These are phyloP conservation scores for Arctium minus DNA, from an alignment of 129 eudicot genomes.

Conservation along the genomic window DNA sequence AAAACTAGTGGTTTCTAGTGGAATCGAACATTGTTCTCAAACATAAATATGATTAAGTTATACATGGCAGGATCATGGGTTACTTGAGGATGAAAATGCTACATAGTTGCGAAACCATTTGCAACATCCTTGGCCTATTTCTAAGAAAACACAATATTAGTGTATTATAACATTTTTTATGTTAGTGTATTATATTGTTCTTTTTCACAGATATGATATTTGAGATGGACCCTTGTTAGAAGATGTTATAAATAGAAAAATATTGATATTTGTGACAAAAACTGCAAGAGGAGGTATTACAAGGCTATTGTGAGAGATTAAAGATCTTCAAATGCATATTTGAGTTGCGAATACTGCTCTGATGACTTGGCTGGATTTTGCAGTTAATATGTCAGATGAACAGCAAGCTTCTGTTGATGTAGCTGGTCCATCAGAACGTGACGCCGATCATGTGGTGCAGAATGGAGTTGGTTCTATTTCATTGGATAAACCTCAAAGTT, in stretches of 20 bases:
- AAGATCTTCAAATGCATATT: slow-evolving; percentile 9
- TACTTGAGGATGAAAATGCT: background rate
- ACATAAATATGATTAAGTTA: background rate
- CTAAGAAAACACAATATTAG: background rate
- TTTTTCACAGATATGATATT: background rate
- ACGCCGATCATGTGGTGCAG: slow-evolving; percentile 16
- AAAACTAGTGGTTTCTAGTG: background rate
- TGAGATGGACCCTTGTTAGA: background rate
- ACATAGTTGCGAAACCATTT: background rate
- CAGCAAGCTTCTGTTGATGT: slow-evolving; percentile 26
- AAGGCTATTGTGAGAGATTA: slow-evolving; percentile 1
- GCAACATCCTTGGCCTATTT: background rate
- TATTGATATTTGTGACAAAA: background rate
- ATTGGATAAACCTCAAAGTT: slow-evolving; percentile 32
- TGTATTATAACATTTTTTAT: background rate
- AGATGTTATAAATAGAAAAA: background rate
- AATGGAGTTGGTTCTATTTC: slow-evolving; percentile 31
- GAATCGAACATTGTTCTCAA: background rate
- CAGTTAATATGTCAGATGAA: slow-evolving; percentile 30
- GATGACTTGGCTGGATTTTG: slow-evolving; percentile 22
- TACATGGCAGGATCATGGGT: slow-evolving; percentile 1
- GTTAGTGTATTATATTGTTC: background rate
- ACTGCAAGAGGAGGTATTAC: background rate
- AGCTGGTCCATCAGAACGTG: slow-evolving; percentile 14
- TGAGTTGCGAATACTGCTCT: slow-evolving; percentile 5